These are phyloP conservation scores for Leccinum variicolor DNA, from an alignment of 768 basidiomycete species.

Conservation along the genomic window DNA sequence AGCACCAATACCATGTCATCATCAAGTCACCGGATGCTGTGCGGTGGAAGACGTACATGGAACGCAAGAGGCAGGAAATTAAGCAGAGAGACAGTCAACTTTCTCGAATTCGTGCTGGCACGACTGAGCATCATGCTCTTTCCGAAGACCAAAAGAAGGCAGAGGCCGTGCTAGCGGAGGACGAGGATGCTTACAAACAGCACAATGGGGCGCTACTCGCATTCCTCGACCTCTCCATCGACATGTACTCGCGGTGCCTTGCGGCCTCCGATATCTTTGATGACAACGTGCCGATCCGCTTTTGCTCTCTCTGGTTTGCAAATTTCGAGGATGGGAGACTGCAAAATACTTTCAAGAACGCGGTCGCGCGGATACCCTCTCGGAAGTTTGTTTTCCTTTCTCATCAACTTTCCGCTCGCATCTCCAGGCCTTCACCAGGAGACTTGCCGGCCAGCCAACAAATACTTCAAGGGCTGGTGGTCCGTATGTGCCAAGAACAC, in stretches of 20 bases:
- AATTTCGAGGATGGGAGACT: constrained; percentile 65
- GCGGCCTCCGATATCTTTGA: constrained; percentile 68
- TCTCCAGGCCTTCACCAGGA: constrained; percentile 45
- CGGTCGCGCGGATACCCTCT: constrained; percentile 67
- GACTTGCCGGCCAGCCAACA: constrained; percentile 43
- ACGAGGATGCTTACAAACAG: constrained; percentile 43
- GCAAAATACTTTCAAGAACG: constrained; percentile 40
- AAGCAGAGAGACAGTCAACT: constrained; percentile 43
- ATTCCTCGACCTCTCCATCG: constrained; percentile 73
- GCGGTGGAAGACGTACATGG: constrained; percentile 66
- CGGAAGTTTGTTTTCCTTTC: constrained; percentile 89
- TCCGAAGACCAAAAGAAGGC: constrained; percentile 42
- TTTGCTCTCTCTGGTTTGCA: constrained; percentile 90
- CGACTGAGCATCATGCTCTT: constrained; percentile 27
- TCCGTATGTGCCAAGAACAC: constrained; percentile 83
- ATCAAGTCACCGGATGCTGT: constrained; percentile 66
- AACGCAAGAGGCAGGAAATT: constrained; percentile 73
- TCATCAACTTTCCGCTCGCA: constrained; percentile 91
- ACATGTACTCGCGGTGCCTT: constrained; percentile 83
- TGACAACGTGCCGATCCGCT: constrained; percentile 70
- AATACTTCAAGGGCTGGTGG: constrained; percentile 59
- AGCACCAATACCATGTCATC: constrained; percentile 77
- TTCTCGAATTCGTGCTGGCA: constrained; percentile 15
- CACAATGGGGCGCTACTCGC: constrained; percentile 44
- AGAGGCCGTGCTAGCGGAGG: constrained; percentile 47